phyloP scores from a whole-genome alignment of 2,329 filamentous ascomycete genomes.

The Colletotrichum plurivorum region DNA sequence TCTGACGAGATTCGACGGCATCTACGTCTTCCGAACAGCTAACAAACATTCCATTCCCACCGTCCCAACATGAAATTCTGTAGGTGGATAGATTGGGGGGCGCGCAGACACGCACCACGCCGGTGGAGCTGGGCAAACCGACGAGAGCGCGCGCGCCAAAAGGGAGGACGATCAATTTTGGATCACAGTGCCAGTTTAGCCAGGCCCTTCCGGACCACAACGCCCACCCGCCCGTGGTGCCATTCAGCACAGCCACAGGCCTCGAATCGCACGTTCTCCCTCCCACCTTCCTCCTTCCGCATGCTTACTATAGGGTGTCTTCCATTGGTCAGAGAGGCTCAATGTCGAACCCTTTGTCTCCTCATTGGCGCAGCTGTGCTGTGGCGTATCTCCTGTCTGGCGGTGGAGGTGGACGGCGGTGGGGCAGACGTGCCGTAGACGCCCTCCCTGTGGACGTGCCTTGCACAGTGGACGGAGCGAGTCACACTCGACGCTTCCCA shows the following conservation, averaged over 20 bases:
- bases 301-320: constrained; percentile 30
- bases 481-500: constrained; percentile 21
- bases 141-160: neutral
- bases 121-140: neutral
- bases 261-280: constrained; percentile 38
- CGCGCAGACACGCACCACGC: neutral
- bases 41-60: constrained; percentile 32
- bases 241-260: constrained; percentile 43
- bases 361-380: constrained; percentile 22
- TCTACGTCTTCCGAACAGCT: constrained; percentile 24
- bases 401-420: constrained; percentile 12
- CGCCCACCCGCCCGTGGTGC: constrained; percentile 39
- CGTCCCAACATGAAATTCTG: constrained; percentile 1
- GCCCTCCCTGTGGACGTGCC: neutral
- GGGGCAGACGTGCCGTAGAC: constrained; percentile 16
- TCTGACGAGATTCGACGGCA: constrained; percentile 21
- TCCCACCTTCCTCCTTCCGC: constrained; percentile 21
- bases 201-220: constrained; percentile 30
- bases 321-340: constrained; percentile 27
- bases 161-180: neutral
- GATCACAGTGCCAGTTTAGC: constrained; percentile 19
- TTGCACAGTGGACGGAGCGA: constrained; percentile 22
- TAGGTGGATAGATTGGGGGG: constrained; percentile 19
- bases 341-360: neutral
- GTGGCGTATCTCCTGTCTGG: constrained; percentile 23